Base-by-base conservation (phyloP, 345 rosid genomes). In the Salix udensis region DNA sequence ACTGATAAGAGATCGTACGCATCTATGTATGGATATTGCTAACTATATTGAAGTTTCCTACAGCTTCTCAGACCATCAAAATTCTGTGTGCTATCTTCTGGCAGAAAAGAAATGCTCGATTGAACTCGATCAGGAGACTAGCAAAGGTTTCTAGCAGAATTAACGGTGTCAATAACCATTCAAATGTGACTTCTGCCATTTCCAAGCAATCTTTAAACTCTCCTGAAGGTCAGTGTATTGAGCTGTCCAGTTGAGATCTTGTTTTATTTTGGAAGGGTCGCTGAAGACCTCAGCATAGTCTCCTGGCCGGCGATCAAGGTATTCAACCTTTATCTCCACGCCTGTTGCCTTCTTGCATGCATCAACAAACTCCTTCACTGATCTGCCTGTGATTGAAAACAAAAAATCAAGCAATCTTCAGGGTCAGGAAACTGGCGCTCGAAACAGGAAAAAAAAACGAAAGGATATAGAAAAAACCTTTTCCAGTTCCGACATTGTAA, bases 301-400 rank as follows among this genome's bases (percentile, higher is more conserved):
- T 55, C 98, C 98, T 18, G 98, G 96, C 68, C 99, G 80, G 44
- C 99, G 94, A 21, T 93, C 91, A 39, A 93, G 83, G 80, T 84
- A 92, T 1, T 89, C 88, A 1, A 96, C 97, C 82, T 93, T 84
- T 68, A 94, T 91, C 37, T 89, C 85, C 60, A 79, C 85, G 28
- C 90, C 92, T 12, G 99, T 96, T 16, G 98, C 99, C 78, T 89
- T 90, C 87, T 96, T 92, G 76, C 98, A 94, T 19, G 99, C 98
- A 78, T 93, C 97, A 28, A 96, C 98, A 81, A 96, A 96, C 77
- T 96, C 99, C 79, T 92, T 96, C 48, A 96, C 99, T 0, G 99
- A 96, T 84, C 97, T 88, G 82, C 99, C 93, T 89, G 88, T n/a
- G 28, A n/a, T 55, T n/a, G 62, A 55, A 55, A 31, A 55, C n/a